Base-by-base conservation (phyloP, 2,329 filamentous ascomycete species). In the Beauveria rudraprayagi region DNA sequence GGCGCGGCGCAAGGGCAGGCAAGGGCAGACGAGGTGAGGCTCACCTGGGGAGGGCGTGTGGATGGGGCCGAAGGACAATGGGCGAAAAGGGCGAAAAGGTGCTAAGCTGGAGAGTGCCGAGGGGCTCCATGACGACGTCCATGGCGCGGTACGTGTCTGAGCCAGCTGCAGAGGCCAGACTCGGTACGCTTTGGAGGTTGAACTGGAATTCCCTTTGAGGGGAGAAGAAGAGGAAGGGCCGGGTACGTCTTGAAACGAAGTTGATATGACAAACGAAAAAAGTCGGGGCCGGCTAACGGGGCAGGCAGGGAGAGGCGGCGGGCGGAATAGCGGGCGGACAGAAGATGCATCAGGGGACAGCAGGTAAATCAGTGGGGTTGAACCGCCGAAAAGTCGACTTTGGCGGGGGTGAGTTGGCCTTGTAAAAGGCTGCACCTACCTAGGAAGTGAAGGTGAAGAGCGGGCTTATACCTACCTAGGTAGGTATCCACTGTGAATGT, bases 71-170 rank as follows among this genome's bases (percentile, higher is more conserved):
- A 51, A 19, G 34, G 37, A 41, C 24, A 8, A 52, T n/a, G 34
- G 58, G 56, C 41, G 56, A 47, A 40, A 67, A 69, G 30, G 55
- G 55, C 55, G 55, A 58, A 24, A 56, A 24, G 70, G 70, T 43
- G 71, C 70, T 34, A 60, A 72, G 70, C 57, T 71, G 68, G 61
- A 69, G 65, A 10, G 62, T 63, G 61, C 67, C 67, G 50, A 73
- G 67, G 62, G 70, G 70, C 65, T 70, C 66, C 50, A 72, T 68
- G 63, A 69, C 64, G 63, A 72, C 62, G 65, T 73, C 71, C 70
- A 67, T 72, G 64, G 57, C 58, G 61, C 64, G n/a, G 50, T 28
- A 41, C 48, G 54, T 46, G 41, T 59, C 54, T 58, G 51, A 59
- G 55, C 50, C 55, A 48, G 55, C 34, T 41, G 44, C 9, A 44